A percentile compares a stretch with the other conserved stretches of the same genome.
Evolutionary conservation across 1,284 basidiomycete species (phyloP).

Genomic region (Cystobasidium sp.): DNA sequence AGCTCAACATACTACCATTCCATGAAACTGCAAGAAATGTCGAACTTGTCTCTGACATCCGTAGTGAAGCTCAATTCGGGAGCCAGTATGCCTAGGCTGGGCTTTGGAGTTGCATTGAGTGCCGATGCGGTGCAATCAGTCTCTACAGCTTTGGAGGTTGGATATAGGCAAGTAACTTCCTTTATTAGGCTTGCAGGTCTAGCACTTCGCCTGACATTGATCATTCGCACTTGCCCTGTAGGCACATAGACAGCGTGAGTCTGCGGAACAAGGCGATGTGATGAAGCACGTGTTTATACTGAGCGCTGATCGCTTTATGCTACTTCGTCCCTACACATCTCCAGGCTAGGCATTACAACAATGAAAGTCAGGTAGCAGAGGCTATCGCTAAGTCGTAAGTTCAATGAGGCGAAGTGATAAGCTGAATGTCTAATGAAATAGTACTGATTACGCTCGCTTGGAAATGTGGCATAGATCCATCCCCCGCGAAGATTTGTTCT

Average conservation of each 20-base stretch:
- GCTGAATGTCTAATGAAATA: not conserved
- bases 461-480: not conserved
- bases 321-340: not conserved
- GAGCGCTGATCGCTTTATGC: not conserved
- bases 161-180: constrained; percentile 23
- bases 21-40: not conserved
- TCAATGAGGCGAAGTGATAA: not conserved
- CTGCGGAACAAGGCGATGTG: not conserved
- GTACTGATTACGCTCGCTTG: not conserved
- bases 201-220: not conserved
- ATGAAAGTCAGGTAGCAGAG: constrained; percentile 38
- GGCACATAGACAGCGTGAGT: constrained; percentile 34
- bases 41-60: not conserved
- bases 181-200: not conserved
- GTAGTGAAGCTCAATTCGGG: constrained; percentile 31
- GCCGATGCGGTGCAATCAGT: constrained; percentile 6
- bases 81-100: constrained; percentile 3
- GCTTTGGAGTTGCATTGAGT: constrained; percentile 13
- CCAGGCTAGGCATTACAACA: constrained; percentile 35
- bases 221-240: not conserved
- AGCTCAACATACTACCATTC: too few relatives aligned
- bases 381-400: constrained; percentile 27
- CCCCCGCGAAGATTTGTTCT: constrained; percentile 29
- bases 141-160: constrained; percentile 21
- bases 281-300: not conserved